Base-by-base conservation (phyloP, 1,284 basidiomycete species). In the Melanopsichium pennsylvanicum region DNA sequence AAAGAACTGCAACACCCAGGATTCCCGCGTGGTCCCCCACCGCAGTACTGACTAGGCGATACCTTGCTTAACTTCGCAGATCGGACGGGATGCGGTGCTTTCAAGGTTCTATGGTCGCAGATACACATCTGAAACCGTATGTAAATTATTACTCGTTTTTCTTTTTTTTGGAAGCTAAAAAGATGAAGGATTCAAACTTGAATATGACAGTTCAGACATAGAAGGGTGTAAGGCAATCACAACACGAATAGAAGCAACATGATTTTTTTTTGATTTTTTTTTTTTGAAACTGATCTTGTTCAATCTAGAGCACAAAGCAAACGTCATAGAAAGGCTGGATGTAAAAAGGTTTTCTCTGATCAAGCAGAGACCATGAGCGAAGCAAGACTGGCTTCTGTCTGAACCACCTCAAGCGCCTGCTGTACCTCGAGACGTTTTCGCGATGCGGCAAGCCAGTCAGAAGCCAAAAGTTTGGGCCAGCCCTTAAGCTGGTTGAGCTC, bases 361-460 rank as follows among this genome's bases (percentile, higher is more conserved):
- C 50, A 61, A 32, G 52, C 58, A 1, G 64, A 68, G 45, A 86
- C 79, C 41, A 85, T 82, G 54, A 87, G 80, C 33, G 85, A 84
- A 39, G 82, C 80, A 48, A 86, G 82, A 13, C 87, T 89, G n/a
- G 88, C 88, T 83, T 94, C 90, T 22, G 90, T 84, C 80, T 92
- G 88, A 50, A 93, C 88, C 56, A 95, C 86, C 88, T 95, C 90
- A 72, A 98, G 83, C 35, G 93, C 92, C 83, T 97, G 95, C 81
- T 93, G 86, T 37, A 96, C 92, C 83, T 97, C 93, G 72, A 98
- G 83, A 79, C 93, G 86, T 80, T 87, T 86, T 72, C 96, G 85
- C 16, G 93, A 93, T 72, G 93, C 93, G 66, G 89, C 87, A 54
- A 98, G 84, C 95, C 96, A 98, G 83, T 98, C 96, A 35, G 85